Conservation (phyloP, 2,329 filamentous ascomycete species). For the Cryphonectria naterciae region DNA sequence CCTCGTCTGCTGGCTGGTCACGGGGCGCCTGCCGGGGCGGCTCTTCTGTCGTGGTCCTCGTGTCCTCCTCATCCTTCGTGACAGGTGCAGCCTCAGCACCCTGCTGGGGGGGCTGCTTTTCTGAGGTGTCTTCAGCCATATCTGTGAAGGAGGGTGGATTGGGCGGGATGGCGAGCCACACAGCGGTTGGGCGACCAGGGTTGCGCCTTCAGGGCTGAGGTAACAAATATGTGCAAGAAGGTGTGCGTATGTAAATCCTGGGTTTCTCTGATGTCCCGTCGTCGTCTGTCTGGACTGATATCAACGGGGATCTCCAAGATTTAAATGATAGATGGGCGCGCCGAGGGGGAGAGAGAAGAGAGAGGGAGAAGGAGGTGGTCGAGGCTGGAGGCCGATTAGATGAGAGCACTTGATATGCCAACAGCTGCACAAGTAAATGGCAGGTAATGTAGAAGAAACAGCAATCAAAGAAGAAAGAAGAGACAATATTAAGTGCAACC, state of each 20-base stretch:
- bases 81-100: not conserved
- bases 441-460: not conserved
- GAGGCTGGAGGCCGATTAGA: not conserved
- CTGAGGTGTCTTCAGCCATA: conserved; percentile 21
- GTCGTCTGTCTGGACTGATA: not conserved
- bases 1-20: not conserved
- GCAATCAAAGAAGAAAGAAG: not conserved
- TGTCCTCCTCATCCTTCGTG: not conserved
- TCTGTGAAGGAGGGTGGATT: conserved; percentile 3
- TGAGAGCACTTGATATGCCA: not conserved
- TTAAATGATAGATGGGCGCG: not conserved
- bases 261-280: not conserved
- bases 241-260: not conserved
- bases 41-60: not conserved
- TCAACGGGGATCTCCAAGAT: not conserved
- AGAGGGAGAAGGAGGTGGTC: not conserved
- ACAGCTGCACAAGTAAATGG: not conserved
- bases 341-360: not conserved
- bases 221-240: not conserved
- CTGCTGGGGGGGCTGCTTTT: conserved; percentile 1
- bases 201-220: not conserved
- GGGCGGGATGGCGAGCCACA: not conserved
- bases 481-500: not conserved
- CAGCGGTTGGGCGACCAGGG: not conserved
- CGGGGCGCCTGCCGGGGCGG: not conserved